Evolutionary conservation across 2,329 filamentous ascomycete genomes (phyloP).

Genomic region (Ambrosiella beaveri): DNA sequence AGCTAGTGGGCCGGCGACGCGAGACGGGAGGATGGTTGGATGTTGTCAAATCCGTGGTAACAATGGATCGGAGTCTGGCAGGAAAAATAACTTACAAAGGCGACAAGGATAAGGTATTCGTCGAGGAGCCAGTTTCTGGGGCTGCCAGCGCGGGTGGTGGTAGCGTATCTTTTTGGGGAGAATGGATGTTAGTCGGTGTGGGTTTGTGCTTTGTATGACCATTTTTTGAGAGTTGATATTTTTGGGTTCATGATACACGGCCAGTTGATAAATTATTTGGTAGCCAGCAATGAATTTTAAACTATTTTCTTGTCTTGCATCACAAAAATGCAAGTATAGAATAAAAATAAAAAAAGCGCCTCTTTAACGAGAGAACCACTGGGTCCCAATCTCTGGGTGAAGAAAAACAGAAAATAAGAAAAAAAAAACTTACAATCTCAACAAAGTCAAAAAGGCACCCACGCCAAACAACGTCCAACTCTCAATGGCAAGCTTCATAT

Average conservation of each 20-base stretch:
- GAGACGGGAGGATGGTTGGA: not conserved
- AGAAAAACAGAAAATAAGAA: not conserved
- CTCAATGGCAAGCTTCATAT: slow-evolving; percentile 5
- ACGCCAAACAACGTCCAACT: slow-evolving; percentile 11
- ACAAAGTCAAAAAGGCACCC: slow-evolving; percentile 6
- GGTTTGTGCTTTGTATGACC: not conserved
- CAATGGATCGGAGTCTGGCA: not conserved
- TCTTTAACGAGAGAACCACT: too few relatives aligned
- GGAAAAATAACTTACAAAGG: slow-evolving; percentile 9
- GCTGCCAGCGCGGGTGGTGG: slow-evolving; percentile 9
- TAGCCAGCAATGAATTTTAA: not conserved
- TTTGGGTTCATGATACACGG: not conserved
- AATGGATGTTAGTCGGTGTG: not conserved
- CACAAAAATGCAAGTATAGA: not conserved
- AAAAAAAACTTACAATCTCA: slow-evolving; percentile 9
- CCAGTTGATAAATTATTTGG: not conserved
- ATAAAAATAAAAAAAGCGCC: not conserved
- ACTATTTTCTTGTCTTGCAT: not conserved
- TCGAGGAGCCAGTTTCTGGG: slow-evolving; percentile 12
- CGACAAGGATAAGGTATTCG: slow-evolving; percentile 9
- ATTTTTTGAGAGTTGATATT: not conserved
- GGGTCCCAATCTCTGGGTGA: too few relatives aligned
- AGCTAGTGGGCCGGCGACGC: not conserved
- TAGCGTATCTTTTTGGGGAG: slow-evolving; percentile 8
- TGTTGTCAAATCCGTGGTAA: not conserved